Percentiles rank a stretch among this genome's conserved stretches.
phyloP scores from a whole-genome alignment of 2,329 filamentous ascomycete genomes.

The Lachnellula willkommii region DNA sequence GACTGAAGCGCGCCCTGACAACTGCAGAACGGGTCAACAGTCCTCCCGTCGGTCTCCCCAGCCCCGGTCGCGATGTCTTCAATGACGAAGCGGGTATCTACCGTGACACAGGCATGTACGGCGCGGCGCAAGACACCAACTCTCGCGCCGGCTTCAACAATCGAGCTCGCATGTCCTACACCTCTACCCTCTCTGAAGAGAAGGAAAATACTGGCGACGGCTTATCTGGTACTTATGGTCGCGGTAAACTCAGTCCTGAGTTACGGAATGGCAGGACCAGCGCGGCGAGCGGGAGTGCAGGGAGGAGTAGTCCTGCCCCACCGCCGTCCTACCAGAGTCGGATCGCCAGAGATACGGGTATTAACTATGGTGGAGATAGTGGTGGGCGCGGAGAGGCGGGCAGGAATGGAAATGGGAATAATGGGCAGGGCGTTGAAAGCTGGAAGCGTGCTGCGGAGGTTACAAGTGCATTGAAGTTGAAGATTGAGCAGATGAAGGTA shows the following conservation, averaged over 20 bases:
- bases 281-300: slow-evolving; percentile 29
- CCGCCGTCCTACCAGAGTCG: slow-evolving; percentile 13
- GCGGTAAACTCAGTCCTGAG: slow-evolving; percentile 30
- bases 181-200: slow-evolving; percentile 65
- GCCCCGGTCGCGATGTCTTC: slow-evolving; percentile 41
- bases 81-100: slow-evolving; percentile 57
- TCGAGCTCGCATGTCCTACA: slow-evolving; percentile 47
- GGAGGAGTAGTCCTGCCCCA: slow-evolving; percentile 28
- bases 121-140: slow-evolving; percentile 19
- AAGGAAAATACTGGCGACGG: slow-evolving; percentile 62
- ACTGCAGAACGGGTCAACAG: slow-evolving; percentile 50
- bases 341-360: slow-evolving; percentile 31
- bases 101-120: slow-evolving; percentile 41
- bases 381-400: slow-evolving; percentile 5
- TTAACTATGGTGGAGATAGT: slow-evolving; percentile 24
- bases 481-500: slow-evolving; percentile 98
- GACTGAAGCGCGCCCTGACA: slow-evolving; percentile 80
- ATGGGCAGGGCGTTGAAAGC: slow-evolving; percentile 67
- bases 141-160: slow-evolving; percentile 20
- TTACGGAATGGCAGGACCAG: slow-evolving; percentile 28
- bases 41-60: slow-evolving; percentile 30
- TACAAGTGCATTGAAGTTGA: slow-evolving; percentile 91
- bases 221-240: slow-evolving; percentile 23
- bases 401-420: slow-evolving; percentile 26
- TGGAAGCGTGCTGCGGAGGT: slow-evolving; percentile 98